Percentiles rank a stretch among this genome's conserved stretches.
These are phyloP conservation scores for Penicillium sp. DNA, from an alignment of 2,329 filamentous ascomycete genomes.

Conservation along the genomic window DNA sequence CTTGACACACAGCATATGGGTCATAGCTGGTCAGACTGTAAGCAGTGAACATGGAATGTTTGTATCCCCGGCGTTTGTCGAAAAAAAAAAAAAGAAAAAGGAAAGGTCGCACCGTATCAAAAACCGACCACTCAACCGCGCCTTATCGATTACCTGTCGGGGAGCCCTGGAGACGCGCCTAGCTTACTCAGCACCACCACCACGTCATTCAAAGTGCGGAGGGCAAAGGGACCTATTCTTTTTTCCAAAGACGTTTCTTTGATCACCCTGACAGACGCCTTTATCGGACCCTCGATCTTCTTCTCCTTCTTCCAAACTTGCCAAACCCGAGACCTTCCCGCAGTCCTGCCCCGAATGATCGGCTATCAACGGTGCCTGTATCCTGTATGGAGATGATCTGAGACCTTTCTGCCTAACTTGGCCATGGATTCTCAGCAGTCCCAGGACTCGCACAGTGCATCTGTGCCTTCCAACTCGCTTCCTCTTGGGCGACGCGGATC, in stretches of 20 bases:
- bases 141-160: slow-evolving; percentile 5
- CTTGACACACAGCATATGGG: background rate
- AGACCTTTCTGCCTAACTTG: slow-evolving; percentile 15
- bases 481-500: slow-evolving; percentile 51
- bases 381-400: slow-evolving; percentile 15
- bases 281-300: background rate
- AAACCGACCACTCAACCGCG: background rate
- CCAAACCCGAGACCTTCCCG: background rate
- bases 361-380: slow-evolving; percentile 1
- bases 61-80: background rate
- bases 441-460: slow-evolving; percentile 45
- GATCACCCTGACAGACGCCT: background rate
- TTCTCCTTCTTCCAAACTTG: background rate
- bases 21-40: slow-evolving; percentile 1
- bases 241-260: background rate
- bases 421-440: slow-evolving; percentile 40
- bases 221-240: slow-evolving; percentile 9
- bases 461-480: slow-evolving; percentile 46
- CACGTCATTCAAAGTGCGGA: slow-evolving; percentile 34
- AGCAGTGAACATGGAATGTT: background rate
- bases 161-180: slow-evolving; percentile 16
- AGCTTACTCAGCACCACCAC: slow-evolving; percentile 26
- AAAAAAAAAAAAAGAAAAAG: background rate
- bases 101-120: background rate
- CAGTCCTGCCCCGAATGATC: slow-evolving; percentile 10